These are phyloP conservation scores for Knufia fluminis DNA, from an alignment of 2,329 filamentous ascomycete genomes.

Conservation along the genomic window DNA sequence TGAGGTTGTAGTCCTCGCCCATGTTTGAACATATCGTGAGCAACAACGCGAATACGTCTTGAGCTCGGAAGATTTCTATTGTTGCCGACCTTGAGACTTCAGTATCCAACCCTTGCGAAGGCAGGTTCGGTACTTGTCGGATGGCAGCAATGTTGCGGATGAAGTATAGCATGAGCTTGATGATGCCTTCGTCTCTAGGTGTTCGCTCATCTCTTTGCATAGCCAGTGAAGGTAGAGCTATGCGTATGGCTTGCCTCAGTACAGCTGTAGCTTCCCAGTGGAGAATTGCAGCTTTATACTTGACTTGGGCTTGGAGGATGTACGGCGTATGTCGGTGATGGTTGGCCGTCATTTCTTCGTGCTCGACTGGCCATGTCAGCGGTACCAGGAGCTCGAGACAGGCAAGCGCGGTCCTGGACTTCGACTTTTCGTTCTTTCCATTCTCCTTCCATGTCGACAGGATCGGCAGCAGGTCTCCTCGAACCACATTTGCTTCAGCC, in stretches of 20 bases:
- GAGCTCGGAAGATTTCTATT: slow-evolving; percentile 79
- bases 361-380: slow-evolving; percentile 87
- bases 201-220: slow-evolving; percentile 65
- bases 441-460: slow-evolving; percentile 71
- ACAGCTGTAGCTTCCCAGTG: slow-evolving; percentile 71
- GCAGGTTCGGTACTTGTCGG: slow-evolving; percentile 59
- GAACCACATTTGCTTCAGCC: slow-evolving; percentile 83
- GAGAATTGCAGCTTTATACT: slow-evolving; percentile 81
- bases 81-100: slow-evolving; percentile 80
- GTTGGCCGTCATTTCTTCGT: slow-evolving; percentile 80
- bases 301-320: slow-evolving; percentile 74
- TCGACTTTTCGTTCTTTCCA: slow-evolving; percentile 62
- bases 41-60: slow-evolving; percentile 80
- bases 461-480: slow-evolving; percentile 82
- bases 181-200: slow-evolving; percentile 77
- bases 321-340: slow-evolving; percentile 88
- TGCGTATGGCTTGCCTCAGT: slow-evolving; percentile 68
- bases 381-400: slow-evolving; percentile 87
- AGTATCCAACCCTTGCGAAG: slow-evolving; percentile 77
- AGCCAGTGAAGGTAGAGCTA: slow-evolving; percentile 79
- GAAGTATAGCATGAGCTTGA: slow-evolving; percentile 82
- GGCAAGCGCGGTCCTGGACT: slow-evolving; percentile 68
- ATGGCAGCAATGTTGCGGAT: slow-evolving; percentile 85
- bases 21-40: slow-evolving; percentile 86
- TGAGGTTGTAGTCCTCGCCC: slow-evolving; percentile 81